Percentiles rank a stretch among this genome's conserved stretches.
phyloP scores from a whole-genome alignment of 2,329 filamentous ascomycete genomes.

The Leptodontidium sp. region DNA sequence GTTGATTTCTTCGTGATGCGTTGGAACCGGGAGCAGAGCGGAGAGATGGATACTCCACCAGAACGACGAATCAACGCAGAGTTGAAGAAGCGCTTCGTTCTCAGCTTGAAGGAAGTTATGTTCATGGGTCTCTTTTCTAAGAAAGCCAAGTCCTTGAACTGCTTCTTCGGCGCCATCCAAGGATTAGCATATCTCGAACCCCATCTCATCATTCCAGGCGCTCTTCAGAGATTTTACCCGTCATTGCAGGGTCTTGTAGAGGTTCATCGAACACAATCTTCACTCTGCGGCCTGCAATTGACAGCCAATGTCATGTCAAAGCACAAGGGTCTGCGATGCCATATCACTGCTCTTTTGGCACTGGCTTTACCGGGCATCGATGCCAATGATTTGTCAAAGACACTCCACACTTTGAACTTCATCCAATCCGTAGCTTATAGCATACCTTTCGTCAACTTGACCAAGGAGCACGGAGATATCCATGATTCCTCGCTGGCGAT shows the following conservation, averaged over 20 bases:
- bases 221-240: conserved; percentile 94
- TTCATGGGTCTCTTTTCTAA: conserved; percentile 99
- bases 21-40: conserved; percentile 94
- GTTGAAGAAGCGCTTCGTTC: conserved; percentile 89
- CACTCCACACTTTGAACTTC: conserved; percentile 90
- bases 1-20: conserved; percentile 96
- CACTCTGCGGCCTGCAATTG: conserved; percentile 89
- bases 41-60: conserved; percentile 85
- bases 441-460: conserved; percentile 88
- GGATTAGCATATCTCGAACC: conserved; percentile 91
- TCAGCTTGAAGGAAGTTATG: conserved; percentile 87
- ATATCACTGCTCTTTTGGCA: conserved; percentile 92
- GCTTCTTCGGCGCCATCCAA: conserved; percentile 89
- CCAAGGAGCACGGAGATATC: conserved; percentile 70
- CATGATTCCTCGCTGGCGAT: conserved; percentile 81
- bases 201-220: conserved; percentile 88
- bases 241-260: conserved; percentile 96
- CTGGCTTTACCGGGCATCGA: conserved; percentile 94
- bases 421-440: conserved; percentile 97
- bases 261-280: conserved; percentile 95
- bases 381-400: conserved; percentile 97
- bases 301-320: conserved; percentile 90
- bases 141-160: conserved; percentile 89
- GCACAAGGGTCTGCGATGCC: conserved; percentile 95
- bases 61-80: conserved; percentile 81